These are phyloP conservation scores for Mycena venus DNA, from an alignment of 768 basidiomycete genomes.

Conservation along the genomic window DNA sequence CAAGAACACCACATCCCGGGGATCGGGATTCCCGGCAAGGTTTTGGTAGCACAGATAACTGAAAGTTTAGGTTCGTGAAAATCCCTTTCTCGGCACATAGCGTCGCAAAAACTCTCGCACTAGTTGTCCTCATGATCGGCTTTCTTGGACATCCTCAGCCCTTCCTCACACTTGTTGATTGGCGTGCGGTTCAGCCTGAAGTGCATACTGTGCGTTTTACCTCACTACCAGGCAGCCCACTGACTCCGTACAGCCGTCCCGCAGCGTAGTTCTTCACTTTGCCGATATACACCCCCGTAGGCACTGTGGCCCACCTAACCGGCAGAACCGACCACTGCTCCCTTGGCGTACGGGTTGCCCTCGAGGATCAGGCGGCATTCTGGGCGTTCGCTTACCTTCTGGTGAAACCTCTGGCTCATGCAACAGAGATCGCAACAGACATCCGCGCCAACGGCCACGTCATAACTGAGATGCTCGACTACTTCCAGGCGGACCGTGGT, in stretches of 20 bases:
- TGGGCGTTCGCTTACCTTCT: neutral
- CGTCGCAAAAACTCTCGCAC: neutral
- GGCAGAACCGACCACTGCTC: neutral
- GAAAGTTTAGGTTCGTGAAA: neutral
- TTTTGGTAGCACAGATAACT: neutral
- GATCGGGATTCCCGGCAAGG: conserved; percentile 3
- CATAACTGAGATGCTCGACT: neutral
- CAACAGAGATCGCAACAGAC: neutral
- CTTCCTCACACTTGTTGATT: neutral
- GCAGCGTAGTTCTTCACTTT: neutral
- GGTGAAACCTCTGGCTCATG: neutral
- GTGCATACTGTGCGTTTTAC: neutral
- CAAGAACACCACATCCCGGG: neutral
- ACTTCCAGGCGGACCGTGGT: too few species aligned
- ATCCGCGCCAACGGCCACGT: neutral
- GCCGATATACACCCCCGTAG: neutral
- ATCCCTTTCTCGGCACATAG: neutral
- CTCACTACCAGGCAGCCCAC: neutral
- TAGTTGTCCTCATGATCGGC: conserved; percentile 5
- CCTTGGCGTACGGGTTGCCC: neutral
- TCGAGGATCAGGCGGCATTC: neutral
- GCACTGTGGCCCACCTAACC: neutral
- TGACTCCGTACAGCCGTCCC: neutral
- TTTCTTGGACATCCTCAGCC: neutral
- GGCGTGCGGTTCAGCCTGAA: neutral